Percentiles rank a stretch among this genome's conserved stretches.
These are phyloP conservation scores for Aspergillus melleus DNA, from an alignment of 2,329 filamentous ascomycete genomes.

Conservation along the genomic window DNA sequence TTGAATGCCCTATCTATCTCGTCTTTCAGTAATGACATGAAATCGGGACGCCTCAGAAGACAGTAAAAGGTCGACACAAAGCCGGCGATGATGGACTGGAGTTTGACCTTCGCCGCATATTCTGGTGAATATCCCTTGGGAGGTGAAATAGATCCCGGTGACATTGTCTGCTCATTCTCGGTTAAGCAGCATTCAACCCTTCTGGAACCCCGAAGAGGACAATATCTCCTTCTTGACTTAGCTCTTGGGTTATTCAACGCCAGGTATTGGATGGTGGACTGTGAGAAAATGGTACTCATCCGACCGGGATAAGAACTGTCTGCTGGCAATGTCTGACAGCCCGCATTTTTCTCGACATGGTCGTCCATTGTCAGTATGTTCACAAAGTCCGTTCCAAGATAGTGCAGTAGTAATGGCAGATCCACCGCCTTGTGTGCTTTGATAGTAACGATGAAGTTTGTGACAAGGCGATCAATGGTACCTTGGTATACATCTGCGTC, in stretches of 20 bases:
- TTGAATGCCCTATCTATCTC: conserved; percentile 13
- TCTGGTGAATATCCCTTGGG: too few species aligned
- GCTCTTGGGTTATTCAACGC: not conserved
- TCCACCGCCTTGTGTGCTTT: conserved; percentile 6
- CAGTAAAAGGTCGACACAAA: conserved; percentile 11
- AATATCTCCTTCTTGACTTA: not conserved
- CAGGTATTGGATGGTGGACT: not conserved
- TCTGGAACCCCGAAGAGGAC: not conserved
- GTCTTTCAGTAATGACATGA: conserved; percentile 5
- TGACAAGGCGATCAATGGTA: conserved; percentile 5
- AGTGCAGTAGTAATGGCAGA: conserved; percentile 4
- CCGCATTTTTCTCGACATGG: not conserved
- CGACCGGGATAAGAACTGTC: not conserved
- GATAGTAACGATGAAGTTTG: conserved; percentile 11
- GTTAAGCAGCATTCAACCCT: not conserved
- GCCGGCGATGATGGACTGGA: conserved; percentile 1
- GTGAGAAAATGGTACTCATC: not conserved
- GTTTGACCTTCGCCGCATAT: not conserved
- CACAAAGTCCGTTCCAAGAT: conserved; percentile 12
- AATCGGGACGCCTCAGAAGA: conserved; percentile 1
- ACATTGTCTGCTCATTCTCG: not conserved
- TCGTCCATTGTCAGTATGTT: not conserved
- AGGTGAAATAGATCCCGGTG: not conserved
- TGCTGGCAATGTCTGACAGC: not conserved
- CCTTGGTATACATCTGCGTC: conserved; percentile 10